A percentile compares a stretch with the other conserved stretches of the same genome.
Conservation (phyloP, 2,329 filamentous ascomycete species). For the Calonectria montana region DNA sequence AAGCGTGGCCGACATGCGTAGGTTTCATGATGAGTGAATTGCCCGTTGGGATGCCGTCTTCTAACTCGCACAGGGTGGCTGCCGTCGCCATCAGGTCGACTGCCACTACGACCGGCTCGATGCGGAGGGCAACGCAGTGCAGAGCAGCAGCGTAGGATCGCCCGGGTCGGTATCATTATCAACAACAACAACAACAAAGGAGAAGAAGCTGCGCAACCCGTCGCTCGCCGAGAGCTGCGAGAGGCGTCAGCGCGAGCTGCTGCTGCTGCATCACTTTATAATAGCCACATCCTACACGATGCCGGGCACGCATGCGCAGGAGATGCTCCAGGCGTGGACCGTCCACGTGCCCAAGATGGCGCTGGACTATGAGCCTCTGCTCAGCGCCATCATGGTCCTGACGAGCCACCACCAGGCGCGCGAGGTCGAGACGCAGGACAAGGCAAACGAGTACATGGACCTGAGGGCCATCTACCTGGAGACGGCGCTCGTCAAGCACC, state of each 20-base stretch:
- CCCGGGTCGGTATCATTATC: neutral
- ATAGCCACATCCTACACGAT: constrained; percentile 30
- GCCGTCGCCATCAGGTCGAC: constrained; percentile 31
- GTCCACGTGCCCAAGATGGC: constrained; percentile 34
- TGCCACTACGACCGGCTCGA: constrained; percentile 35
- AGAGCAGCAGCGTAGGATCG: neutral
- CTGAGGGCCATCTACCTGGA: constrained; percentile 36
- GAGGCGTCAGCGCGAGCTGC: constrained; percentile 37
- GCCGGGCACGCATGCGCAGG: constrained; percentile 29
- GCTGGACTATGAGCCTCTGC: constrained; percentile 35
- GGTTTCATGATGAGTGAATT: constrained; percentile 9
- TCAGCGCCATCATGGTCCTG: constrained; percentile 38
- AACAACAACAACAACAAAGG: too few species aligned
- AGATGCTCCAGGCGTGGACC: constrained; percentile 33
- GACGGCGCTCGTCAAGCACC: constrained; percentile 32
- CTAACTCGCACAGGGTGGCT: constrained; percentile 28
- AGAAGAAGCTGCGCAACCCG: neutral
- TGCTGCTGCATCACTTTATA: constrained; percentile 36
- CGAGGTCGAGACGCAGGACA: neutral
- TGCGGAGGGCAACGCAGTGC: neutral
- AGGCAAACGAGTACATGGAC: constrained; percentile 14
- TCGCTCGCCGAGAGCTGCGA: constrained; percentile 26
- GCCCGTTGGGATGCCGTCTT: neutral
- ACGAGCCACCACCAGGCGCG: constrained; percentile 31
- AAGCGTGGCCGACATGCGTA: constrained; percentile 36